Evolutionary conservation across 805 yeast species (phyloP), one percentile per base, ranked within the genome.

Genomic region (Kregervanrija pseudodelftensis): DNA sequence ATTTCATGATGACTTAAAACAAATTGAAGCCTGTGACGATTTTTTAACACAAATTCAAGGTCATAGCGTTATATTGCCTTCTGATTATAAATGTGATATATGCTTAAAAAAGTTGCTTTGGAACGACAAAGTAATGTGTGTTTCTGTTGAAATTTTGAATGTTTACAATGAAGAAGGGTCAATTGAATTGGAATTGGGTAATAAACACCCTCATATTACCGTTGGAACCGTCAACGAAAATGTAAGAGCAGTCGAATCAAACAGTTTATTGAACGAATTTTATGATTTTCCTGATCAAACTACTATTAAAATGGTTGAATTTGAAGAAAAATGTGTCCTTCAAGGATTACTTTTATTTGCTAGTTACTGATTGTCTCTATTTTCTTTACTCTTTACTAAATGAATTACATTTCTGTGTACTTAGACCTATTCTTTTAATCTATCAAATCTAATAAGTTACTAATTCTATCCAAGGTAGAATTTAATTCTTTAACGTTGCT

Each of bases 151-250:
- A 8, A 48, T 73, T 3, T 37, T 48, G 17, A 31, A 49, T 8
- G 40, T 58, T 37, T 14, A 17, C 12, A 33, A 49, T 30, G 39
- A 33, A 0, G 39, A 42, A 1, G 51, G 41, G 1, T 40, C 36
- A 8, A 17, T 38, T 22, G 33, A 38, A 14, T 33, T 61, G 4
- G 53, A 56, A n/a, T 42, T 63, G 8, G 68, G 70, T 0, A 76
- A 79, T 46, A 59, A 64, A 42, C 59, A 61, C 47, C 69, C 83
- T 0, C 97, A 90, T 58, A 74, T 89, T 37, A 90, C 97, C 0
- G 56, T 87, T 11, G 95, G 90, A 0, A 76, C 86, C 0, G 56
- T 65, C 2, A 53, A 66, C 1, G 66, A 67, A 0, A 62, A 63
- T 0, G 67, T 74, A 3, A 66, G 61, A 42, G 80, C 93, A 0